Evolutionary conservation across 2,329 filamentous ascomycete species (phyloP).

Genomic region (Trichoderma pleuroti): DNA sequence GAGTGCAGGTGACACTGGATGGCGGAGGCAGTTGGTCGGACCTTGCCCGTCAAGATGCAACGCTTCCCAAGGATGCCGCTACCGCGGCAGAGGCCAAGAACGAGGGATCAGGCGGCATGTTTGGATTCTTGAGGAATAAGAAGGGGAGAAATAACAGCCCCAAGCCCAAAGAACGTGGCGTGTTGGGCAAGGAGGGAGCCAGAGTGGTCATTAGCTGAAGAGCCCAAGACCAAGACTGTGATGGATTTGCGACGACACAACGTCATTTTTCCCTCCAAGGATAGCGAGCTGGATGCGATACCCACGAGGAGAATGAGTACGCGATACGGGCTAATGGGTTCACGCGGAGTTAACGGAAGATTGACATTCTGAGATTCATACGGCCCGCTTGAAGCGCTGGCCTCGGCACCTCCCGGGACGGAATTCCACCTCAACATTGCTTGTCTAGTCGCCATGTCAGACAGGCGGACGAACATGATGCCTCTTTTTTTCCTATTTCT

Average conservation of each 20-base stretch:
- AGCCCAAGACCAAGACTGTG: background rate
- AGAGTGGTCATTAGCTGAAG: conserved; percentile 69
- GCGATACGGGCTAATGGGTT: conserved; percentile 12
- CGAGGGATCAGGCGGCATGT: conserved; percentile 71
- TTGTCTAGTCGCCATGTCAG: background rate
- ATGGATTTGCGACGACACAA: background rate
- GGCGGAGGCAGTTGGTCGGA: conserved; percentile 89
- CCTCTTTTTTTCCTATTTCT: background rate
- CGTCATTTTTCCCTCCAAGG: background rate
- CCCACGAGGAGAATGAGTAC: conserved; percentile 7
- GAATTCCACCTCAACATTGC: background rate
- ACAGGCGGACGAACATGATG: background rate
- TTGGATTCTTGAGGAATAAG: conserved; percentile 85
- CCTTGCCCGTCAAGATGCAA: conserved; percentile 78
- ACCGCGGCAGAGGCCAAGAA: conserved; percentile 50
- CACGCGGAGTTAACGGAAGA: conserved; percentile 14
- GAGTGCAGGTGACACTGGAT: conserved; percentile 86
- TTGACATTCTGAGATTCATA: background rate
- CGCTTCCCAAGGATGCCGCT: conserved; percentile 64
- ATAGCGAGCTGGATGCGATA: conserved; percentile 11
- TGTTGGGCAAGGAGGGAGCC: conserved; percentile 91
- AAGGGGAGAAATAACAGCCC: conserved; percentile 88
- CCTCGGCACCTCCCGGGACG: background rate
- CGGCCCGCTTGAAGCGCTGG: background rate
- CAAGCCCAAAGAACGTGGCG: conserved; percentile 89